Percentiles rank a stretch among this genome's conserved stretches.
Conservation (phyloP, 2,329 filamentous ascomycete genomes). For the Paramyrothecium sp. region DNA sequence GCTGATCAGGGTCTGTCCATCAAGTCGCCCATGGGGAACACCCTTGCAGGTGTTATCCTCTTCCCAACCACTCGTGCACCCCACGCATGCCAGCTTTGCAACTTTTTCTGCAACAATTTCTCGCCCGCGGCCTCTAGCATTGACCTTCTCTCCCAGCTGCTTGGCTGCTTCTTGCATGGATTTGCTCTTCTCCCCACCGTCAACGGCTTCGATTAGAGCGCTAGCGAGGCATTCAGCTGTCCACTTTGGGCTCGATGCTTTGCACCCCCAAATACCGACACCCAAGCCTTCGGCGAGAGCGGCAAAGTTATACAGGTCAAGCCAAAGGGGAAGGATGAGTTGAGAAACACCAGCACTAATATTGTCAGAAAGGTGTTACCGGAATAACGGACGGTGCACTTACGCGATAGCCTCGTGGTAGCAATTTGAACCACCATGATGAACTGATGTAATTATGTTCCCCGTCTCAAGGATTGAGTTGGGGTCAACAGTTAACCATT, state of each 20-base stretch:
- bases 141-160: constrained; percentile 10
- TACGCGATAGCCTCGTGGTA: constrained; percentile 41
- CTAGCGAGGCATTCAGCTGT: constrained; percentile 20
- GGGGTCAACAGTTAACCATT: constrained; percentile 23
- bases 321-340: constrained; percentile 42
- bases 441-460: constrained; percentile 24
- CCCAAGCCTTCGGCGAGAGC: constrained; percentile 38
- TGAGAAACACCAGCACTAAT: constrained; percentile 40
- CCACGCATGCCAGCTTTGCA: constrained; percentile 8
- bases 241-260: constrained; percentile 29
- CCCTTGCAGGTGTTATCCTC: too few species aligned
- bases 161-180: constrained; percentile 15
- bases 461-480: constrained; percentile 27
- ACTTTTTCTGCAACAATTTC: constrained; percentile 8
- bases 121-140: constrained; percentile 1
- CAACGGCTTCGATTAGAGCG: constrained; percentile 20
- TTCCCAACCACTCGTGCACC: too few species aligned
- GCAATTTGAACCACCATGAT: constrained; percentile 33
- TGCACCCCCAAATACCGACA: constrained; percentile 38
- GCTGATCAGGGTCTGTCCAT: too few species aligned
- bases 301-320: constrained; percentile 44
- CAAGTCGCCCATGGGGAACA: too few species aligned
- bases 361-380: constrained; percentile 1
- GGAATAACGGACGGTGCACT: constrained; percentile 8
- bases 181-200: constrained; percentile 6